A percentile compares a stretch with the other conserved stretches of the same genome.
phyloP scores from a whole-genome alignment of 2,329 filamentous ascomycete genomes.

The Mariannaea elegans region DNA sequence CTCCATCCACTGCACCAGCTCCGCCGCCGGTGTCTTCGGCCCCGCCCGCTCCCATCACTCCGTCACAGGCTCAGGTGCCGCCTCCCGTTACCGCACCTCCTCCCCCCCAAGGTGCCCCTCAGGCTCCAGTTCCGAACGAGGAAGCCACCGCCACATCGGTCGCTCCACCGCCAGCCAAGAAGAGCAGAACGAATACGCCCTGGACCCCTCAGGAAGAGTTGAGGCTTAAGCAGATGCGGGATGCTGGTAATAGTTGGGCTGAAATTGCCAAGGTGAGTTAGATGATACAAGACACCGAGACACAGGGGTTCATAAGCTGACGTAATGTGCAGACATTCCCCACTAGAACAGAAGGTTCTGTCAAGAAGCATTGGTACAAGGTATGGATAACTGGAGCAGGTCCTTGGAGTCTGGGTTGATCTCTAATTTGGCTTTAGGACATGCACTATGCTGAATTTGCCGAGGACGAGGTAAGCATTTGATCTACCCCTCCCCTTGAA shows the following conservation, averaged over 20 bases:
- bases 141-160: slow-evolving; percentile 42
- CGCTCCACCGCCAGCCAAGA: slow-evolving; percentile 74
- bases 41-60: slow-evolving; percentile 44
- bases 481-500: slow-evolving; percentile 24
- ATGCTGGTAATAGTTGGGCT: slow-evolving; percentile 93
- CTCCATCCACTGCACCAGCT: slow-evolving; percentile 45
- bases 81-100: slow-evolving; percentile 41
- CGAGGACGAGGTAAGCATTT: slow-evolving; percentile 83
- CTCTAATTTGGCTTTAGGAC: slow-evolving; percentile 65
- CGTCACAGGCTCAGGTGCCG: slow-evolving; percentile 46
- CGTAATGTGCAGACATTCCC: slow-evolving; percentile 81
- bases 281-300: neutral
- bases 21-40: slow-evolving; percentile 49
- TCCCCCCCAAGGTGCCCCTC: slow-evolving; percentile 41
- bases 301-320: slow-evolving; percentile 13
- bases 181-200: slow-evolving; percentile 97
- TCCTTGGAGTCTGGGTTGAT: no score
- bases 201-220: slow-evolving; percentile 97
- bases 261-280: slow-evolving; percentile 96
- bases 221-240: slow-evolving; percentile 91
- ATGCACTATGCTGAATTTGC: slow-evolving; percentile 99
- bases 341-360: slow-evolving; percentile 91
- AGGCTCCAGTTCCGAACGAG: slow-evolving; percentile 42
- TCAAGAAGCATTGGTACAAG: slow-evolving; percentile 99
- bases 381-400: slow-evolving; percentile 57